Base-by-base conservation (phyloP, 1,284 basidiomycete genomes). In the Volvariella volvacea region DNA sequence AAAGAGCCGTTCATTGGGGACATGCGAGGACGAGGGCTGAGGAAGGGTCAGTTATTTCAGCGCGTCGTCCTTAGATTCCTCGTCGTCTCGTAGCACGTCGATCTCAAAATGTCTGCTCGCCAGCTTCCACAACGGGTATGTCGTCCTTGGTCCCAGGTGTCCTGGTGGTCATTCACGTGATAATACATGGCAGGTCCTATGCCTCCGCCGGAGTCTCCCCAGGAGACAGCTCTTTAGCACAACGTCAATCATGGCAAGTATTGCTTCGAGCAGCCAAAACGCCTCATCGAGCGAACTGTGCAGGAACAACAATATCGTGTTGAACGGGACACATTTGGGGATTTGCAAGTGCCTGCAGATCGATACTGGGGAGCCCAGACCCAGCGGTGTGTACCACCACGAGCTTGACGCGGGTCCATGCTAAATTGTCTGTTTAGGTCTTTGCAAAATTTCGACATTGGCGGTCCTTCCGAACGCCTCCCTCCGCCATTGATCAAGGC, bases 301-400 rank as follows among this genome's bases (percentile, higher is more conserved):
- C 19, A 0, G 14, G 2, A 4, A 42, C 69, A 78, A 59, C 69
- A 74, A 46, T 81, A 71, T 64, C 81, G 88, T 42, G 64, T 68
- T 10, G 89, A 92, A 63, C 79, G 70, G 50, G 92, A 95, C 66
- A 94, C 92, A 3, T 95, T 95, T 61, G 92, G 92, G 41, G 88
- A 92, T 46, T 80, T 99, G 45, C 76, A 91, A 58, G 96, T 99
- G 39, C 95, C 96, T 32, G 82, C 88, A 17, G 89, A 98, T 60
- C 80, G 87, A 46, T 98, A 98, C 71, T 99, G 95, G 93, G 96
- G 96, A 50, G 95, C 95, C 15, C 96, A 99, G 70, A 99, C 96
- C 25, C 96, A 99, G 66, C 80, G 96, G 87, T 85, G 52, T 17
- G 68, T 56, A 20, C 40, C n/a, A 37, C 38, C 47, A n/a, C 21